Percentiles rank a stretch among this genome's conserved stretches.
phyloP scores from a whole-genome alignment of 2,329 filamentous ascomycete species.

The Juglanconis juglandina region DNA sequence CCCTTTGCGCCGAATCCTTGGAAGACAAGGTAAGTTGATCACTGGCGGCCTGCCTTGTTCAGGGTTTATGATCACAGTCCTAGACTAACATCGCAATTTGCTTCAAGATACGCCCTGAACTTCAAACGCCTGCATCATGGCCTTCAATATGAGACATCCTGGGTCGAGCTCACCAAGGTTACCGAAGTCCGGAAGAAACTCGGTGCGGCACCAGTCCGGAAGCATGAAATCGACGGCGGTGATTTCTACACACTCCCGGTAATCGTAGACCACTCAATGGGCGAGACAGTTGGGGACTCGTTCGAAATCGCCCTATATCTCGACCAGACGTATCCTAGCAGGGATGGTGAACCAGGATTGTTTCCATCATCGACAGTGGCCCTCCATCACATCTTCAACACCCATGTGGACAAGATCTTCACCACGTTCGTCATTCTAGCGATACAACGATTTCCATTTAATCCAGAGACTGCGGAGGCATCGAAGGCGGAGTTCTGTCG shows the following conservation, averaged over 20 bases:
- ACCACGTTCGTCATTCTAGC: conserved; percentile 41
- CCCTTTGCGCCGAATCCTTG: conserved; percentile 31
- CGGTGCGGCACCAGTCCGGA: conserved; percentile 46
- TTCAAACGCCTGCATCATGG: conserved; percentile 30
- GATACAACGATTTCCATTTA: conserved; percentile 43
- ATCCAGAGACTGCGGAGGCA: conserved; percentile 43
- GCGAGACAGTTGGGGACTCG: conserved; percentile 52
- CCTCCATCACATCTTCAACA: conserved; percentile 42
- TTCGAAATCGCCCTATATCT: conserved; percentile 64
- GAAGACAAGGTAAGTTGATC: conserved; percentile 25
- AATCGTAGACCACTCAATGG: background rate
- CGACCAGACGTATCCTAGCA: conserved; percentile 45
- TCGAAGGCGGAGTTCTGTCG: conserved; percentile 45
- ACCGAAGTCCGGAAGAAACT: conserved; percentile 43
- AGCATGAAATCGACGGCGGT: conserved; percentile 48
- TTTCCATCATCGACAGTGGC: background rate
- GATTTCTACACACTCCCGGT: conserved; percentile 30
- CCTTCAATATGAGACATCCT: conserved; percentile 35
- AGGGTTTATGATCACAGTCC: background rate
- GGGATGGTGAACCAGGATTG: conserved; percentile 18
- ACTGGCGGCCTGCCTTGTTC: no score
- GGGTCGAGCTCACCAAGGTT: conserved; percentile 53
- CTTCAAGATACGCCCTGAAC: conserved; percentile 35
- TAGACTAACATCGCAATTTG: background rate
- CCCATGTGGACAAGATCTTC: conserved; percentile 52